Conservation (phyloP, 805 yeast species). For the Yarrowia yakushimensis region DNA sequence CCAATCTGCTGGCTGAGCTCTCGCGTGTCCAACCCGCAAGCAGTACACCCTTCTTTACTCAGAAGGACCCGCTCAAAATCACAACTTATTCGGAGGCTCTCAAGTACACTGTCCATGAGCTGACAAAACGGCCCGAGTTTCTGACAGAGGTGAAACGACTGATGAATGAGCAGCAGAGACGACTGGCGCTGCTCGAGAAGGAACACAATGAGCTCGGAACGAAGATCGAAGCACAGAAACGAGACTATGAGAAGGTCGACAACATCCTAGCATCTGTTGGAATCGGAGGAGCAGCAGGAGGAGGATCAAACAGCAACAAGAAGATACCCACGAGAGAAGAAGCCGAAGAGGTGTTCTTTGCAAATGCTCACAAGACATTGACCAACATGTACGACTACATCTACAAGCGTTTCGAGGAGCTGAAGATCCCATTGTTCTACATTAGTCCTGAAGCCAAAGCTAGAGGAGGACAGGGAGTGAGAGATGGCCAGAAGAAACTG, state of each 20-base stretch:
- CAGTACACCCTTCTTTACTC: neutral
- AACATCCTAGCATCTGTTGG: neutral
- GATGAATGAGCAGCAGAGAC: neutral
- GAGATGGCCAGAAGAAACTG: neutral
- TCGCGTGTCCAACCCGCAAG: neutral
- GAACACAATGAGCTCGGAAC: neutral
- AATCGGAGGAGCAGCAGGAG: neutral
- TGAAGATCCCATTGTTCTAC: slow-evolving; percentile 1
- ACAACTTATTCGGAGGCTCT: neutral
- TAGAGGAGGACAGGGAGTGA: neutral
- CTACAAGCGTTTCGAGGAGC: slow-evolving; percentile 13
- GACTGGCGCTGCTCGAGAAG: neutral
- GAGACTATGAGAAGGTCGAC: neutral
- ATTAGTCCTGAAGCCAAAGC: slow-evolving; percentile 16
- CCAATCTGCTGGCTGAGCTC: slow-evolving; percentile 9
- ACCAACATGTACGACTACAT: slow-evolving; percentile 24
- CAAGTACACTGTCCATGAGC: slow-evolving; percentile 10
- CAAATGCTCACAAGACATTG: neutral
- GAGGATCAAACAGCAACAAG: neutral
- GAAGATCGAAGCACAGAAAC: neutral
- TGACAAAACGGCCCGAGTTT: neutral
- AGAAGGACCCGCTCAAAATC: slow-evolving; percentile 13
- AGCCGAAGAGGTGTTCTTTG: neutral
- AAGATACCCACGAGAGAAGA: neutral
- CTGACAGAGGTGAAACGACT: slow-evolving; percentile 1